phyloP scores from a whole-genome alignment of 2,329 filamentous ascomycete species.

The Paramyrothecium roridum region DNA sequence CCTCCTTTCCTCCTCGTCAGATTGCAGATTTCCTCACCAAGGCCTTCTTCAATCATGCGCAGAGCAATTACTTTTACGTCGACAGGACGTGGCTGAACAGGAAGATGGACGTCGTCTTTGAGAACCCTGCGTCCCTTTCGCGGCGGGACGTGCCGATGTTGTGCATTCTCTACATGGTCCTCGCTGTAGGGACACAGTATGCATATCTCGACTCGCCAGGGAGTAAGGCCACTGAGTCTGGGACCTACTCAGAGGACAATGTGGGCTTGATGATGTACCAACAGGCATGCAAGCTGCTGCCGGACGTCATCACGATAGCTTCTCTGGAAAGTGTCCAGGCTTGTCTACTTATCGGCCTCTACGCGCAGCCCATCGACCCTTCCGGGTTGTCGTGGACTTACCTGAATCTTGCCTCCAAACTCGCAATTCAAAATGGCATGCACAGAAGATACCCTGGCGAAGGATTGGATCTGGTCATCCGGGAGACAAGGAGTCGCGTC shows the following conservation, averaged over 20 bases:
- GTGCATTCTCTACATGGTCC: slow-evolving; percentile 42
- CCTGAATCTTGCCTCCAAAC: slow-evolving; percentile 50
- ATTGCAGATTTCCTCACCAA: slow-evolving; percentile 44
- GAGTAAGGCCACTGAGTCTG: slow-evolving; percentile 14
- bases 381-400: slow-evolving; percentile 56
- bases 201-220: slow-evolving; percentile 39
- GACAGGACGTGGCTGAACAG: slow-evolving; percentile 38
- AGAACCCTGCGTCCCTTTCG: slow-evolving; percentile 30
- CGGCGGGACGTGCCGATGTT: slow-evolving; percentile 38
- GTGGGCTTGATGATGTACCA: slow-evolving; percentile 55
- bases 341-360: slow-evolving; percentile 53
- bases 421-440: slow-evolving; percentile 60
- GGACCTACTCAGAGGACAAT: slow-evolving; percentile 43
- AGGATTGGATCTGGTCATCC: slow-evolving; percentile 41
- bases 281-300: slow-evolving; percentile 49
- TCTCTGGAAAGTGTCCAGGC: slow-evolving; percentile 57
- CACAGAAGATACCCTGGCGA: slow-evolving; percentile 48
- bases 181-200: slow-evolving; percentile 50
- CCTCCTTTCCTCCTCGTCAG: slow-evolving; percentile 41
- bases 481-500: slow-evolving; percentile 51
- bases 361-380: slow-evolving; percentile 52
- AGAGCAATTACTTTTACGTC: slow-evolving; percentile 47
- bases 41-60: slow-evolving; percentile 44
- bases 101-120: slow-evolving; percentile 38
- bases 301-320: slow-evolving; percentile 53